Base-by-base conservation (phyloP, 257 asterid genomes). In the Rauvolfia tetraphylla region DNA sequence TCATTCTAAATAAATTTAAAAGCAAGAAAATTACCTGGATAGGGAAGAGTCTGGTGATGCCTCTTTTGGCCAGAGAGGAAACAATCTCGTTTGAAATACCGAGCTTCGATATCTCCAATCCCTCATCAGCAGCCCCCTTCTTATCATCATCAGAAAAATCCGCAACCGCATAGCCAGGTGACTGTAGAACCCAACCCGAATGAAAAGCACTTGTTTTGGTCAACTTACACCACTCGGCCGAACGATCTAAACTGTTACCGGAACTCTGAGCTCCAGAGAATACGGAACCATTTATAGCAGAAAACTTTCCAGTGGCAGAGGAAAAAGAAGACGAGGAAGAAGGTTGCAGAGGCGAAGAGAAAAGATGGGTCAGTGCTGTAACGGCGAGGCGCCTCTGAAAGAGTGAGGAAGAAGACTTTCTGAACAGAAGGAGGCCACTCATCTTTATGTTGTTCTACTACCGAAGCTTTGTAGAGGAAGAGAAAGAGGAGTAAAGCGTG, bases 81-180 rank as follows among this genome's bases (percentile, higher is more conserved):
- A 89, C 90, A 75, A 95, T 88, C 73, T 88, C 90, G 36, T 84
- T 81, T 1, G 94, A 75, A 78, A 95, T 90, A 71, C 95, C 98
- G 41, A 95, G 97, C 75, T 91, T 91, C 0, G 98, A 76, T 27
- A 95, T 91, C 84, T 92, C 98, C n/a, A 95, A 93, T 49, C 99
- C 96, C 27, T 93, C 97, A 49, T 88, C 97, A 3, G 80, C 68
- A 25, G 81, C 75, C 77, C 81, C 77, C 70, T 74, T 82, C 72
- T 84, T 82, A 44, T 88, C 95, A n/a, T 84, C 83, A 51, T 86
- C 94, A 4, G 89, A 86, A 38, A 82, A 84, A 70, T 89, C 93
- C 49, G 90, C 97, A n/a, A 72, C 88, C 0, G 96, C 97, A 62
- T 25, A 71, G 3, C 84, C 81, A 2, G 86, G 88, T 7, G 88